Conservation (phyloP, 169 alveolate genomes). For the Cystoisospora suis region DNA sequence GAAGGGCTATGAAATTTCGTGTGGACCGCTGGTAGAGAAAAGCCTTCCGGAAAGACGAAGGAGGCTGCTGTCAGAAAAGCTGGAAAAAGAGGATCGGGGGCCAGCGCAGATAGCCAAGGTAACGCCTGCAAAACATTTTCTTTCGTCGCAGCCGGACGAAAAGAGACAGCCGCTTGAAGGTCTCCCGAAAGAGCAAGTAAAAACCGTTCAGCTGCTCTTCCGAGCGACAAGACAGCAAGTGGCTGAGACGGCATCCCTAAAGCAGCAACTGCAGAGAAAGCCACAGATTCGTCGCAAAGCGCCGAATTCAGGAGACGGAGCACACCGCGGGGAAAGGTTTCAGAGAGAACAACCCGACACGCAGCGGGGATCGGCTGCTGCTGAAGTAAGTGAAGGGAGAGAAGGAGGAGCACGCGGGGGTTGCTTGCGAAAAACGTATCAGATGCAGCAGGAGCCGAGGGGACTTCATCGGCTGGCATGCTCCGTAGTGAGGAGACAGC, state of each 20-base stretch:
- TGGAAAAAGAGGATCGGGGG: too few species aligned
- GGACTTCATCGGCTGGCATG: too few species aligned
- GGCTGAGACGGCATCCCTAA: too few species aligned
- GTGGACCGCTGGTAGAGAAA: too few species aligned
- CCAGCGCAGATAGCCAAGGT: neutral
- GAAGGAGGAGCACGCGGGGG: conserved; percentile 8
- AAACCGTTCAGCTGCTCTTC: too few species aligned
- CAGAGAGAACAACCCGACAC: neutral
- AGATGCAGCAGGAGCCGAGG: neutral
- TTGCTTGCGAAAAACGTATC: neutral
- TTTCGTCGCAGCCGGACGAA: neutral
- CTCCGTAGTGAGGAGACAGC: too few species aligned
- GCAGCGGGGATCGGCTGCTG: neutral
- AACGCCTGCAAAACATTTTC: neutral
- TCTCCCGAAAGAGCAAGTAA: neutral
- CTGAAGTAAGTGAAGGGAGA: neutral
- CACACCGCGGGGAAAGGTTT: neutral
- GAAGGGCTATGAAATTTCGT: too few species aligned
- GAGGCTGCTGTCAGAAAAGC: neutral
- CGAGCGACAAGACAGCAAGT: too few species aligned
- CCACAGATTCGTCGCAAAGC: too few species aligned
- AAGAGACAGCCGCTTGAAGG: neutral
- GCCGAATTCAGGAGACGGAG: neutral
- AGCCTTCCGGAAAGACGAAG: too few species aligned
- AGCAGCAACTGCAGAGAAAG: too few species aligned